Conservation (phyloP, 306 rosid genomes). For the Vigna mungo region DNA sequence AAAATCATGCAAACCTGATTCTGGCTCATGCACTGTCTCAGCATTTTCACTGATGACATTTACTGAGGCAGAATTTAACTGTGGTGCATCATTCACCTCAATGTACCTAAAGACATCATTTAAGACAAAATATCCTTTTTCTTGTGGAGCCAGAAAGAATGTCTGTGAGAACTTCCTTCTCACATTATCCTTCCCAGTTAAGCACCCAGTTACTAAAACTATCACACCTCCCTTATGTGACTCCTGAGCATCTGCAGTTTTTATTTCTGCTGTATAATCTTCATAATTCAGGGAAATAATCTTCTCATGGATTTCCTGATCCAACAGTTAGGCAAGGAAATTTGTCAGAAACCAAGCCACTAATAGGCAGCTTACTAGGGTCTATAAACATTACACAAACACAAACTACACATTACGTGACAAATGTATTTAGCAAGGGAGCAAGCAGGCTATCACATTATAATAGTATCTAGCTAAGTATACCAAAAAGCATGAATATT, state of each 20-base stretch:
- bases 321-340: constrained; percentile 41
- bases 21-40: constrained; percentile 54
- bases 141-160: constrained; percentile 98
- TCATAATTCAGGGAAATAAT: constrained; percentile 83
- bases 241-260: constrained; percentile 96
- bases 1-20: constrained; percentile 68
- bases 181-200: constrained; percentile 90
- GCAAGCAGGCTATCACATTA: constrained; percentile 5
- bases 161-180: constrained; percentile 85
- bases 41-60: constrained; percentile 58
- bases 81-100: constrained; percentile 67
- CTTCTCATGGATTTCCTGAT: constrained; percentile 89
- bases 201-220: constrained; percentile 94
- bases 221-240: constrained; percentile 89
- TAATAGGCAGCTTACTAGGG: constrained; percentile 16
- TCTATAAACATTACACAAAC: neutral
- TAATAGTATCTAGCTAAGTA: constrained; percentile 14
- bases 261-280: constrained; percentile 88
- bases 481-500: neutral
- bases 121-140: constrained; percentile 88
- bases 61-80: constrained; percentile 52
- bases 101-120: constrained; percentile 92
- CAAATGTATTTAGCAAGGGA: constrained; percentile 18
- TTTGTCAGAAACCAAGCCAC: constrained; percentile 33
- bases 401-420: constrained; percentile 26